Evolutionary conservation across 257 asterid genomes (phyloP).

Genomic region (Nicotiana knightiana): DNA sequence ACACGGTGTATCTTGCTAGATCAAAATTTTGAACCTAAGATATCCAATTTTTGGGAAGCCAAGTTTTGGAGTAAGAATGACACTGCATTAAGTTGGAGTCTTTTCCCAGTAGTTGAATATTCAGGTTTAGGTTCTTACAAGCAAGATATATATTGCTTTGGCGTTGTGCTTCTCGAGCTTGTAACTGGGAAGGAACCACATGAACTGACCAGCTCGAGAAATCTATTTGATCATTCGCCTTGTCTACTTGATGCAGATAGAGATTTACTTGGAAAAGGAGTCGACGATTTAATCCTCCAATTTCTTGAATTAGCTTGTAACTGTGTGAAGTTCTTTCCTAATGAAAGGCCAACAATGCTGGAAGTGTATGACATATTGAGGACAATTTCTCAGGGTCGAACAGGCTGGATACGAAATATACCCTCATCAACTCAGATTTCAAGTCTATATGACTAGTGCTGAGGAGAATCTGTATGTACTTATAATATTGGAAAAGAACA

Average conservation of each 20-base stretch:
- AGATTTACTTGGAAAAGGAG: conserved; percentile 5
- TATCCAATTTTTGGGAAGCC: conserved; percentile 23
- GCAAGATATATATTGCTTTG: conserved; percentile 20
- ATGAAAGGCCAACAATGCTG: conserved; percentile 20
- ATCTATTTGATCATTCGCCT: conserved; percentile 6
- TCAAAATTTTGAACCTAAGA: conserved; percentile 16
- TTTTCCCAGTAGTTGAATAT: neutral
- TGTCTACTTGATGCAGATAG: neutral
- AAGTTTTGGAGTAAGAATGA: neutral
- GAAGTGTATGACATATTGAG: conserved; percentile 12
- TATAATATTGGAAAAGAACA: neutral
- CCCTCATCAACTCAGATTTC: neutral
- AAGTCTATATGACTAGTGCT: neutral
- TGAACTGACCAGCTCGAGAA: neutral
- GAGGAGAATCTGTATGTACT: neutral
- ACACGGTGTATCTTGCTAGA: conserved; percentile 23
- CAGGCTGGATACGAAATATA: neutral
- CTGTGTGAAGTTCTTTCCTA: conserved; percentile 19
- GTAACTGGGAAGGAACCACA: conserved; percentile 13
- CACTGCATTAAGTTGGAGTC: neutral
- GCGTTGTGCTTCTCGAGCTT: conserved; percentile 24
- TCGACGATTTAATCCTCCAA: conserved; percentile 7
- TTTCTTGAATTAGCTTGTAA: conserved; percentile 20
- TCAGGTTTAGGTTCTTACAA: neutral
- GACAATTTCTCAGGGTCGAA: neutral